phyloP scores from a whole-genome alignment of 2,329 filamentous ascomycete species.

The Neonectria ditissima region DNA sequence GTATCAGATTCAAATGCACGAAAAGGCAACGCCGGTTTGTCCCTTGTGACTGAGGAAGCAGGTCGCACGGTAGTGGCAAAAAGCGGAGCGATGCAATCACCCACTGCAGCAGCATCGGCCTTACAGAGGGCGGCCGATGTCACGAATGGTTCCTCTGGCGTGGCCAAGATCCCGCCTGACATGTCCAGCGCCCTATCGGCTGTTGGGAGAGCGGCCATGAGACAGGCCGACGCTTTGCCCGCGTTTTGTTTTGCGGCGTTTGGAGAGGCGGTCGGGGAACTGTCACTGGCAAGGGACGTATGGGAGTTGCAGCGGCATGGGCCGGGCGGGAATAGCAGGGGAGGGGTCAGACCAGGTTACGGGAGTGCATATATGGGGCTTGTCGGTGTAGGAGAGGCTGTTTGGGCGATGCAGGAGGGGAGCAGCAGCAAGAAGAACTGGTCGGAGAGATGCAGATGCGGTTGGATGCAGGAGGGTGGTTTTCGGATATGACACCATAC shows the following conservation, averaged over 20 bases:
- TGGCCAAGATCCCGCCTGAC: neutral
- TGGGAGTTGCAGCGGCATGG: neutral
- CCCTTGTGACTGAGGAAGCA: neutral
- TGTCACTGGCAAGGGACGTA: neutral
- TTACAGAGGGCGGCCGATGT: neutral
- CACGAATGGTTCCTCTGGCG: neutral
- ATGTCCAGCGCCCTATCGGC: neutral
- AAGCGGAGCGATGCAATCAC: neutral
- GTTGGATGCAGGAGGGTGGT: too few relatives aligned
- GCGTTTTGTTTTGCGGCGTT: neutral
- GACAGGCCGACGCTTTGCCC: neutral
- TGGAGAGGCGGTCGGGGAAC: neutral
- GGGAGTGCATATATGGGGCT: too few relatives aligned
- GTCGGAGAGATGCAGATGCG: neutral
- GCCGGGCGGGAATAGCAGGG: neutral
- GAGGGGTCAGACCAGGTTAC: neutral
- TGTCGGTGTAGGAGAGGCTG: neutral
- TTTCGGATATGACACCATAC: neutral
- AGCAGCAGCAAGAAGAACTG: too few relatives aligned
- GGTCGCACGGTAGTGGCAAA: neutral
- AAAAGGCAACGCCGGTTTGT: neutral
- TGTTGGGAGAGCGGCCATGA: neutral
- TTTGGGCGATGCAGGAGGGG: too few relatives aligned
- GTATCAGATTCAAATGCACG: neutral
- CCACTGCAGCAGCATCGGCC: too few relatives aligned